Conservation (phyloP, 192 early-diverging fungal species). For the Backusella liffmaniae region DNA sequence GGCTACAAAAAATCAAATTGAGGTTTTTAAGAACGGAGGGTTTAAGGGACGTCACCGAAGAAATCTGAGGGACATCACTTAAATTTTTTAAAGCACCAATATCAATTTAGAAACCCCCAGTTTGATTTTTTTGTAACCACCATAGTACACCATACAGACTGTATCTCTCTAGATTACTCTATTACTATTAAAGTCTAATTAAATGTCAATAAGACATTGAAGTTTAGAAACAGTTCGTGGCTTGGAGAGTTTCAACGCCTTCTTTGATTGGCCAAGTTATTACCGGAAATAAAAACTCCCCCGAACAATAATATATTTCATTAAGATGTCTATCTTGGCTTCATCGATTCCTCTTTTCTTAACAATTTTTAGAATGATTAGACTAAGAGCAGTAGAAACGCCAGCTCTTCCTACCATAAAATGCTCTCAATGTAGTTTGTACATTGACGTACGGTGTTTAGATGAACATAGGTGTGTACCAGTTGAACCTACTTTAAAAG, state of each 20-base stretch:
- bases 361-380: not conserved
- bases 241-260: not conserved
- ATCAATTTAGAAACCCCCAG: too few species aligned
- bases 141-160: too few species aligned
- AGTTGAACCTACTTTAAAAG: slow-evolving; percentile 39
- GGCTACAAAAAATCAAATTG: too few species aligned
- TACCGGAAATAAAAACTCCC: not conserved
- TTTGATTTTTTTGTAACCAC: too few species aligned
- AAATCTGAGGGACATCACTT: too few species aligned
- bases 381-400: slow-evolving; percentile 10
- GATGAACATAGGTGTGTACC: slow-evolving; percentile 53
- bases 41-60: too few species aligned
- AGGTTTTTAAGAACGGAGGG: too few species aligned
- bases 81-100: too few species aligned
- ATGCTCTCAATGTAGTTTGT: slow-evolving; percentile 55
- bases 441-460: slow-evolving; percentile 48
- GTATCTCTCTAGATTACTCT: not conserved
- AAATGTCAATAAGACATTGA: not conserved
- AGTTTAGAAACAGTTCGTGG: not conserved
- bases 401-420: slow-evolving; percentile 54
- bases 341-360: not conserved
- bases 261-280: not conserved
- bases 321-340: not conserved
- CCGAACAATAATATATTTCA: not conserved
- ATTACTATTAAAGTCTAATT: not conserved